Base-by-base conservation (phyloP, 169 alveolate genomes). In the Besnoitia besnoiti region DNA sequence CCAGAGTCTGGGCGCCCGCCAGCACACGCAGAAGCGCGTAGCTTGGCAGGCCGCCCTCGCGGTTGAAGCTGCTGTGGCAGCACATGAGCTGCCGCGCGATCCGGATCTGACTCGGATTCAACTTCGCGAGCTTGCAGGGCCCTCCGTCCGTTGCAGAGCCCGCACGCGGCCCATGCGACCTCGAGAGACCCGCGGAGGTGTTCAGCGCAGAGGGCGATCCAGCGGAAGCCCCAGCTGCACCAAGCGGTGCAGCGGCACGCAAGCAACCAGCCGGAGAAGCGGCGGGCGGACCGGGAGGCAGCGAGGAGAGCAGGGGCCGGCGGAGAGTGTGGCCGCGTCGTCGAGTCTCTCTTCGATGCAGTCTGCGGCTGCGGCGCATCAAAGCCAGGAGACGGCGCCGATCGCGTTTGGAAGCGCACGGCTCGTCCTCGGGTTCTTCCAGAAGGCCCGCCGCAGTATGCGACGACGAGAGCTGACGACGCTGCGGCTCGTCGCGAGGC, bases 1-100 rank as follows among this genome's bases (percentile, higher is more conserved):
- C n/a, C n/a, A n/a, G n/a, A n/a, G n/a, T n/a, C 62, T n/a, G 80
- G 8, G 40, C 80, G 46, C 40, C 42, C 44, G 80, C 44, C 47
- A 67, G n/a, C 40, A 1, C 10, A n/a, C 44, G 19, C 47, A 67
- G 7, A 37, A 67, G 80, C 44, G 80, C 80, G 42, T 67, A 67
- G 39, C 80, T 67, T n/a, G 87, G 87, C 87, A 77, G 30, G 50
- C 87, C 87, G 59, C 87, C 87, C 87, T 21, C 59, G 5, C 59
- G 2, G 40, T 39, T 77, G 40, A 77, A 77, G 87, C 59, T 21
- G 33, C 61, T 37, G 47, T 42, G 49, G 87, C 40, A 35, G 87
- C 49, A 77, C 35, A 77, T 77, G n/a, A 77, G 59, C 39, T 77
- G 87, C 4, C 87, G n/a, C 55, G 87, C 40, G 40, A 77, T 16